A percentile compares a stretch with the other conserved stretches of the same genome.
Conservation (phyloP, 768 basidiomycete species). For the Russula lepida region DNA sequence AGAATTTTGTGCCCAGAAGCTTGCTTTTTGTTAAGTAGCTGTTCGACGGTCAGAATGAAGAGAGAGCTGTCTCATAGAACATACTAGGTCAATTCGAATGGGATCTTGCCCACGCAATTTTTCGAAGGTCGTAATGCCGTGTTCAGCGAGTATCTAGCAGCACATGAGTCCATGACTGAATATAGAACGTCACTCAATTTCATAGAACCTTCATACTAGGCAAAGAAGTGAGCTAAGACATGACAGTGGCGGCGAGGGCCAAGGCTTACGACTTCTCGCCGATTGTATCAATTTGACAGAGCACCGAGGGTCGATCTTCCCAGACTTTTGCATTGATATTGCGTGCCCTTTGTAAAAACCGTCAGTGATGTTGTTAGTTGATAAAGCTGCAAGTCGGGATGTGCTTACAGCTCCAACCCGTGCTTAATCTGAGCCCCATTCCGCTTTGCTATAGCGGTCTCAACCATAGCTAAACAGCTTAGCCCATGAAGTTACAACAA, state of each 20-base stretch:
- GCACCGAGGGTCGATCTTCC: slow-evolving; percentile 80
- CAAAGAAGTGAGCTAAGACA: neutral
- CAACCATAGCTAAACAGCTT: slow-evolving; percentile 52
- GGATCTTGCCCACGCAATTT: slow-evolving; percentile 49
- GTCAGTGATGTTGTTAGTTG: neutral
- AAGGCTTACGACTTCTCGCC: slow-evolving; percentile 80
- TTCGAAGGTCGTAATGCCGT: slow-evolving; percentile 58
- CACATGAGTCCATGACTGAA: neutral
- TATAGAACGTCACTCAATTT: slow-evolving; percentile 21
- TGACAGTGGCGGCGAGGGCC: neutral
- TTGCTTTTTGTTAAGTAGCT: slow-evolving; percentile 20
- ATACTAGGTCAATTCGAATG: slow-evolving; percentile 54
- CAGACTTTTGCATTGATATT: slow-evolving; percentile 79
- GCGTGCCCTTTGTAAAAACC: slow-evolving; percentile 45
- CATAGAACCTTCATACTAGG: slow-evolving; percentile 22
- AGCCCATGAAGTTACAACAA: neutral
- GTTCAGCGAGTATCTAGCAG: slow-evolving; percentile 60
- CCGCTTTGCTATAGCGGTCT: slow-evolving; percentile 59
- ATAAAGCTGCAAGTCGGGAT: neutral
- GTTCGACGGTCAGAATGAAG: neutral
- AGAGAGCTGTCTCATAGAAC: neutral
- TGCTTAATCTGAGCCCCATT: slow-evolving; percentile 61
- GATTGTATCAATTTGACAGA: slow-evolving; percentile 83
- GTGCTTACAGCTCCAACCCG: slow-evolving; percentile 63
- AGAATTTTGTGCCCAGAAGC: slow-evolving; percentile 53